phyloP scores from a whole-genome alignment of 2,329 filamentous ascomycete genomes.

The Venturia carpophila region DNA sequence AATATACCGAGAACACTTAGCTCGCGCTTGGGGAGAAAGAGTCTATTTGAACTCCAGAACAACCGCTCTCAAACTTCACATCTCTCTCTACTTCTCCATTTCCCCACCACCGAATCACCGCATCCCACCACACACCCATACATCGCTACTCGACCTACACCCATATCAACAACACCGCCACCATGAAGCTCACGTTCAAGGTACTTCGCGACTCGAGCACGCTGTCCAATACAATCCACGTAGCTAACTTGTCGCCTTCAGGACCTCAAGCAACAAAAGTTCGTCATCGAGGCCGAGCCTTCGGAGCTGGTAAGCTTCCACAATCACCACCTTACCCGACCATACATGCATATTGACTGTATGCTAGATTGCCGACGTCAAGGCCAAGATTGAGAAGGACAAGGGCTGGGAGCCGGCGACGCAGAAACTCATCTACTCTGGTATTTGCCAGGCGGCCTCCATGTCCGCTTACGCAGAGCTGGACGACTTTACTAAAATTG shows the following conservation, averaged over 20 bases:
- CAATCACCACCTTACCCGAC: conserved; percentile 12
- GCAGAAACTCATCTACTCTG: conserved; percentile 97
- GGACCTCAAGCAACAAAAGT: conserved; percentile 99
- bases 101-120: not conserved
- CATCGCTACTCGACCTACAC: not conserved
- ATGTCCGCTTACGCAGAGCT: not conserved
- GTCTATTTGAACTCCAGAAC: not conserved
- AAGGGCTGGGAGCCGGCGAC: conserved; percentile 89
- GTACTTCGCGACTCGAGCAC: conserved; percentile 29
- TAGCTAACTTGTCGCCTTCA: conserved; percentile 34
- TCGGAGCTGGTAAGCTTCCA: conserved; percentile 69
- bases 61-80: not conserved
- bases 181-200: conserved; percentile 67
- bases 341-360: conserved; percentile 21
- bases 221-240: conserved; percentile 13
- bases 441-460: conserved; percentile 44
- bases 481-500: conserved; percentile 20
- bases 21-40: not conserved
- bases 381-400: conserved; percentile 83
- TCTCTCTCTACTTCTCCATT: not conserved
- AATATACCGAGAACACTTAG: not conserved
- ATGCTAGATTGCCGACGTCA: conserved; percentile 72
- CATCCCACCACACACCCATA: not conserved
- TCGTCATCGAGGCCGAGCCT: conserved; percentile 89
- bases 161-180: not conserved